Percentiles rank a stretch among this genome's conserved stretches.
These are phyloP conservation scores for Endothia cerciana DNA, from an alignment of 2,329 filamentous ascomycete genomes.

Conservation along the genomic window DNA sequence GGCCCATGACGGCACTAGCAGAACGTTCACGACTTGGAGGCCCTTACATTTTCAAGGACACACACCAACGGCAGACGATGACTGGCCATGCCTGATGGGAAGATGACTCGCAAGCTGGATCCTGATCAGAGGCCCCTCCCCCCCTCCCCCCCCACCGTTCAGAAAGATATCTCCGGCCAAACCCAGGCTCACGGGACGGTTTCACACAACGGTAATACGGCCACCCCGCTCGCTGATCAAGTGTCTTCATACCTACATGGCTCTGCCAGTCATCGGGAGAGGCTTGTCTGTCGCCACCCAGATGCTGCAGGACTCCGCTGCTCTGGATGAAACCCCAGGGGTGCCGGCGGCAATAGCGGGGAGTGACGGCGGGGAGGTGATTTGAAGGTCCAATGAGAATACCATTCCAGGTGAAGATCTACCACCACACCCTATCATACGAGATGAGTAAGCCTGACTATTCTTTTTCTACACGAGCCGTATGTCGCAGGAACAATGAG, in stretches of 20 bases:
- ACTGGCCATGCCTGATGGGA: too few species aligned
- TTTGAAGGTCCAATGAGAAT: not conserved
- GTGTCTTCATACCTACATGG: not conserved
- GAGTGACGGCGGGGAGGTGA: slow-evolving; percentile 6
- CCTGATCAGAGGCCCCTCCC: too few species aligned
- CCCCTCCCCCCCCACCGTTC: too few species aligned
- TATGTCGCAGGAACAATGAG: not conserved
- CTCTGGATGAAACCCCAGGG: not conserved
- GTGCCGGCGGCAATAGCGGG: not conserved
- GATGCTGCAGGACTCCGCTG: not conserved
- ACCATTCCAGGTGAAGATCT: not conserved
- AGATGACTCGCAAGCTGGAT: too few species aligned
- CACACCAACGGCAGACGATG: too few species aligned
- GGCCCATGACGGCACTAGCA: too few species aligned
- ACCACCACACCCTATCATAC: not conserved
- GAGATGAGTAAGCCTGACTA: too few species aligned
- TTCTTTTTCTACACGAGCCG: not conserved
- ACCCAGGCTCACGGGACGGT: not conserved
- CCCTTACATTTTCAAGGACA: too few species aligned
- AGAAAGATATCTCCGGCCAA: not conserved
- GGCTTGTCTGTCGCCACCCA: not conserved
- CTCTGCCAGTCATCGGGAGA: not conserved
- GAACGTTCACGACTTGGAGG: too few species aligned
- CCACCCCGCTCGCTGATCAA: not conserved
- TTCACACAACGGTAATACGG: not conserved